Evolutionary conservation across 1,284 basidiomycete species (phyloP), one percentile per base, ranked within the genome.

Genomic region (Wolfiporia cocos): DNA sequence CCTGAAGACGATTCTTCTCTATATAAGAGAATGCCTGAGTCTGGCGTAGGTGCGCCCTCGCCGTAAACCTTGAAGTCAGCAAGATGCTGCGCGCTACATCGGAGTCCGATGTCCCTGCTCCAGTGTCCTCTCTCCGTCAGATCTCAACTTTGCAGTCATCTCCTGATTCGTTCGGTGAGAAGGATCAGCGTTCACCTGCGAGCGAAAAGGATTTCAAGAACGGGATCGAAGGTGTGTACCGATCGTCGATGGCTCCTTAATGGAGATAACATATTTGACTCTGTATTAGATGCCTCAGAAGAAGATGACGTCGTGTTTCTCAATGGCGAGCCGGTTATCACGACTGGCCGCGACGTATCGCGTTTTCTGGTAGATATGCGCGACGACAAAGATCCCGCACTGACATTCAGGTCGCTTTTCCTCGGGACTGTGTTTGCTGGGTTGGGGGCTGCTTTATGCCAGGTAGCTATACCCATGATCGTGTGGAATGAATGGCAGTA

Each of bases 301-400:
- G 55, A 59, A 10, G 61, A 64, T 33, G 59, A 65, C n/a, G 61
- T 63, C n/a, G 54, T 59, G 2, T 63, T 58, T 32, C 60, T 71
- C 39, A 70, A 76, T 24, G 74, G 74, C 31, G 73, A 78, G 55
- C 74, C 74, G 0, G 69, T 79, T 29, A 68, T 79, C 40, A 69
- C 63, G 2, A 67, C 62, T 21, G 78, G 78, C 19, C 58, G 50
- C 26, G 81, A 85, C 52, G 80, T 83, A 24, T 78, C 79, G 2
- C 68, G 69, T 39, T 75, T 69, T 49, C 69, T 78, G 14, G 67
- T 85, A 41, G 76, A 81, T 51, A 41, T 73, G 21, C 68, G 79
- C 20, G 81, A 85, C 57, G 81, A 83, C 51, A 74, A 68, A 2
- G 81, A 81, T 43, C 63, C 67, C 3, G 66, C 76, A 0, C 54